A percentile compares a stretch with the other conserved stretches of the same genome.
Evolutionary conservation across 192 early-diverging fungal genomes (phyloP).

Genomic region (Spizellomyces sp.): DNA sequence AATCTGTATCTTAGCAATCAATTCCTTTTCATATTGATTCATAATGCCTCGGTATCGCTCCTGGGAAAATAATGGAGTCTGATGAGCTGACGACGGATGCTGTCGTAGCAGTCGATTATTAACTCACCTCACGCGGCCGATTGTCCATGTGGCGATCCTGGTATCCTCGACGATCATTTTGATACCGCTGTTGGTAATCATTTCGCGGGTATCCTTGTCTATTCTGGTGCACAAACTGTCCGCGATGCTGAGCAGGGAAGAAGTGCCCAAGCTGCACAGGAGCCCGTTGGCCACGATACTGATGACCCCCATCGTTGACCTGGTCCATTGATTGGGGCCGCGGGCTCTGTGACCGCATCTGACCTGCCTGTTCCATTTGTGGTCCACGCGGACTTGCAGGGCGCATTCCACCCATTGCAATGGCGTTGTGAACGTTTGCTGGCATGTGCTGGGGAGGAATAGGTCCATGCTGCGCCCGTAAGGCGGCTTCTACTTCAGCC

Average conservation of each 20-base stretch:
- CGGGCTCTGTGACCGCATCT: too few species aligned
- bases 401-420: too few species aligned
- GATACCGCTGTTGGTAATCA: conserved; percentile 24
- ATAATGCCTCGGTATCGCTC: conserved; percentile 85
- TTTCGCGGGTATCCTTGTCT: conserved; percentile 14
- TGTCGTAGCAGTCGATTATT: conserved; percentile 24
- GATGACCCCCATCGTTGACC: too few species aligned
- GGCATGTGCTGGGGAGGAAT: neutral
- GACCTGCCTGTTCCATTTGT: too few species aligned
- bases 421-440: too few species aligned
- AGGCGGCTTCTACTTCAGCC: conserved; percentile 34
- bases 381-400: too few species aligned
- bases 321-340: too few species aligned
- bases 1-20: conserved; percentile 91
- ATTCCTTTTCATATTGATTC: conserved; percentile 93
- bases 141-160: conserved; percentile 8
- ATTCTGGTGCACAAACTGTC: neutral
- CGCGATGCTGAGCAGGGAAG: conserved; percentile 19
- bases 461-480: conserved; percentile 12
- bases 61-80: conserved; percentile 45
- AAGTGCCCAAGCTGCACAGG: conserved; percentile 30
- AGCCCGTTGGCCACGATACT: conserved; percentile 7
- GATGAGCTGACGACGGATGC: neutral
- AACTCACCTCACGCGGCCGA: conserved; percentile 28
- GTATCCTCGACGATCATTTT: conserved; percentile 2